phyloP scores from a whole-genome alignment of 257 asterid species.

The Nicotiana tomentosiformis region DNA sequence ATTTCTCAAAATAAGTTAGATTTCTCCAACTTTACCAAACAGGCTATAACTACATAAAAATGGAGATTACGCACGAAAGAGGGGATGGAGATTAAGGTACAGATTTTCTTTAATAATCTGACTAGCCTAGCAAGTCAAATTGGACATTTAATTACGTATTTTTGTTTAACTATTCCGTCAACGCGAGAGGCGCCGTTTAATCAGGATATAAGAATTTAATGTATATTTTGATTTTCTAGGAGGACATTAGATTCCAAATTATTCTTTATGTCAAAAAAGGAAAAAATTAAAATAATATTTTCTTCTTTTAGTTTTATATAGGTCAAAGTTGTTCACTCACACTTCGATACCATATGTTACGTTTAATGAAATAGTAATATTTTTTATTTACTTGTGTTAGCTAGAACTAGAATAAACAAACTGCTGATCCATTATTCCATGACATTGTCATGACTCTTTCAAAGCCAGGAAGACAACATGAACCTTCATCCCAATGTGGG shows the following conservation, averaged over 20 bases:
- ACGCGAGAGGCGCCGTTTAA: not conserved
- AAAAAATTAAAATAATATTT: too few species aligned
- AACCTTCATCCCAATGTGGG: not conserved
- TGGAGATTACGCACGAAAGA: not conserved
- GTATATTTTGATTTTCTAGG: too few species aligned
- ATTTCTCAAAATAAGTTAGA: too few species aligned
- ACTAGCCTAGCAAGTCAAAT: not conserved
- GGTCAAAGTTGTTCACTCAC: not conserved
- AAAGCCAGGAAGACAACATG: not conserved
- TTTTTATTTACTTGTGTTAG: not conserved
- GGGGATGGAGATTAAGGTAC: not conserved
- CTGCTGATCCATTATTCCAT: not conserved
- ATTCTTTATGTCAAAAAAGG: not conserved
- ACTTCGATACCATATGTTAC: not conserved
- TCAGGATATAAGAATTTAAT: not conserved
- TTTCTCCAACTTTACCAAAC: too few species aligned
- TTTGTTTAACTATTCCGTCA: not conserved
- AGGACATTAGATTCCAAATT: too few species aligned
- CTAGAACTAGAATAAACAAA: not conserved
- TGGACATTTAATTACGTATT: not conserved
- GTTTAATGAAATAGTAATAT: not conserved
- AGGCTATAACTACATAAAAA: not conserved
- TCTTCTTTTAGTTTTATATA: too few species aligned
- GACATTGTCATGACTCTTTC: not conserved
- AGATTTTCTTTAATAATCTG: not conserved